Percentiles rank a stretch among this genome's conserved stretches.
Evolutionary conservation across 2,329 filamentous ascomycete genomes (phyloP).

Genomic region (Hirsutella minnesotensis): DNA sequence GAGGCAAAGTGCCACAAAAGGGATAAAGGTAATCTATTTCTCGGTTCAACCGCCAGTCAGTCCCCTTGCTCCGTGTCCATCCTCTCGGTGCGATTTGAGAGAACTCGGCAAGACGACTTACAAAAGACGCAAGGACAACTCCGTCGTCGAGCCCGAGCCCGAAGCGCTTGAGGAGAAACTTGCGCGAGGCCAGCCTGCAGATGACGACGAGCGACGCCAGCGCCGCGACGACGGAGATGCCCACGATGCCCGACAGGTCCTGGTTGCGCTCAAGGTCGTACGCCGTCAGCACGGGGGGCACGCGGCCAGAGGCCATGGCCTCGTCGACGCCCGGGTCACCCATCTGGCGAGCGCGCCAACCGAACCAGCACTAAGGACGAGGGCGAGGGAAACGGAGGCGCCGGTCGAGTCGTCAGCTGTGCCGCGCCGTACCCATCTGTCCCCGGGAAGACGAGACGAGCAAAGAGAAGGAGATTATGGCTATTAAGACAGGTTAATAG

Average conservation of each 20-base stretch:
- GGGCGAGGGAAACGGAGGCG: too few relatives aligned
- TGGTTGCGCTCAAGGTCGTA: background rate
- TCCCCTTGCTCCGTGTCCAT: background rate
- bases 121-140: background rate
- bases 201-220: background rate
- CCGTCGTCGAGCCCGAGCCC: conserved; percentile 1
- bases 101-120: background rate
- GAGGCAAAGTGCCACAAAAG: background rate
- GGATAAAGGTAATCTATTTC: background rate
- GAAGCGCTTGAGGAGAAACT: background rate
- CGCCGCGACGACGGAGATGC: background rate
- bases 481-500: too few relatives aligned
- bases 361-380: too few relatives aligned
- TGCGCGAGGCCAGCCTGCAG: conserved; percentile 1
- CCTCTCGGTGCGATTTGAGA: too few relatives aligned
- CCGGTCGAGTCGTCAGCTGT: too few relatives aligned
- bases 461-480: too few relatives aligned
- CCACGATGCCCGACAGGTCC: background rate
- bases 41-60: background rate
- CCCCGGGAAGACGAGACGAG: too few relatives aligned
- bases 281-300: background rate
- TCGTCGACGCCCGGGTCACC: background rate
- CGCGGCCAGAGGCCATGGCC: background rate
- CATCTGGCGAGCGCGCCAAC: background rate
- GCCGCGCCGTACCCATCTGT: too few relatives aligned